These are phyloP conservation scores for Solanum pimpinellifolium DNA, from an alignment of 257 asterid genomes.

Conservation along the genomic window DNA sequence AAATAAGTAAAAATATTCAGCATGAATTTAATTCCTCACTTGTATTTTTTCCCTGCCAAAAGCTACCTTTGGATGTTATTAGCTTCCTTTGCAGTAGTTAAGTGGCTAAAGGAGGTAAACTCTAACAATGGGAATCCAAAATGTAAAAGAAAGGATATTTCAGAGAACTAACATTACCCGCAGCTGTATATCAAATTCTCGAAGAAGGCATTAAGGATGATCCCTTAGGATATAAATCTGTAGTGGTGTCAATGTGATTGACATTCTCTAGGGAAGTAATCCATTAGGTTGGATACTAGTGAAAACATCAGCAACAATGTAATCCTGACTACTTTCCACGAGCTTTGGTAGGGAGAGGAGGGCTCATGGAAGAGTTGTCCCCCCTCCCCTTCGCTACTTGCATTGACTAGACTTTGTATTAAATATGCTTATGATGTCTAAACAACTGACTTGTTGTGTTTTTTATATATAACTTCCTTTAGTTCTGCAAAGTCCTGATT, in stretches of 20 bases:
- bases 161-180: background rate
- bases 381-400: background rate
- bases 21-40: background rate
- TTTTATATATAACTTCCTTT: background rate
- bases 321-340: background rate
- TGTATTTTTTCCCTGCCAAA: background rate
- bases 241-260: background rate
- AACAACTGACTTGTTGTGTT: background rate
- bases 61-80: background rate
- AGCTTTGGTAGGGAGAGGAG: background rate
- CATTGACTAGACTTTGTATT: background rate
- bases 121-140: background rate
- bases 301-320: background rate
- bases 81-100: background rate
- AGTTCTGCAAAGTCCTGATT: background rate
- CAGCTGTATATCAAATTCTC: background rate
- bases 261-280: background rate
- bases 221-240: background rate
- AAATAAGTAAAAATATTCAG: background rate
- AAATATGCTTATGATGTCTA: background rate
- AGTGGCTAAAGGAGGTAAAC: background rate
- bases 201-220: background rate
- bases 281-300: background rate
- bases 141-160: background rate
- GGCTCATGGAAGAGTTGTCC: background rate